These are phyloP conservation scores for Mycena sp. DNA, from an alignment of 1,284 basidiomycete genomes.

Conservation along the genomic window DNA sequence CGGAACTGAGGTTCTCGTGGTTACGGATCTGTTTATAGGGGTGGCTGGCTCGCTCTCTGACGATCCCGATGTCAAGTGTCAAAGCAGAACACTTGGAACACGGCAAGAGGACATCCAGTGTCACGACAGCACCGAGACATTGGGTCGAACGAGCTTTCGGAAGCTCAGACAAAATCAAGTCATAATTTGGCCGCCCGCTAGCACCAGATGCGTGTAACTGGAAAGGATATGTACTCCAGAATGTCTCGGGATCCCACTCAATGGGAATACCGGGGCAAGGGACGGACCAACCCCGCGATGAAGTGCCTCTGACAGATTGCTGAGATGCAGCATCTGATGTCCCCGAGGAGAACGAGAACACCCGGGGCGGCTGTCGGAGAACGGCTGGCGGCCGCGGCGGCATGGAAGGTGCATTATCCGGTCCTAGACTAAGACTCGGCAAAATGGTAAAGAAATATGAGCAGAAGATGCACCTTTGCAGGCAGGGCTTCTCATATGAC, in stretches of 20 bases:
- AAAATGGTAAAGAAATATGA: background rate
- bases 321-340: background rate
- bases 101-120: background rate
- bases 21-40: background rate
- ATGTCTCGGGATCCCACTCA: background rate
- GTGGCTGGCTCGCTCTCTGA: slow-evolving; percentile 1
- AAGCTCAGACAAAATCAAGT: background rate
- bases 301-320: background rate
- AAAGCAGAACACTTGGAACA: background rate
- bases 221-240: slow-evolving; percentile 2
- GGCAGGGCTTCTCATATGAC: background rate
- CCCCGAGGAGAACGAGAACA: no score
- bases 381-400: no score
- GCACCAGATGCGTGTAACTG: background rate
- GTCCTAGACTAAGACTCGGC: background rate
- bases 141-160: background rate
- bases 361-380: no score
- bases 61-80: background rate
- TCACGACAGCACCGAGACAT: background rate
- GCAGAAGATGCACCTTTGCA: background rate
- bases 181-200: background rate
- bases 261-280: background rate
- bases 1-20: background rate
- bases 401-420: no score
- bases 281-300: background rate